Evolutionary conservation across 805 yeast species (phyloP), one percentile per base, ranked within the genome.

Genomic region (Saccharomycopsis vini): DNA sequence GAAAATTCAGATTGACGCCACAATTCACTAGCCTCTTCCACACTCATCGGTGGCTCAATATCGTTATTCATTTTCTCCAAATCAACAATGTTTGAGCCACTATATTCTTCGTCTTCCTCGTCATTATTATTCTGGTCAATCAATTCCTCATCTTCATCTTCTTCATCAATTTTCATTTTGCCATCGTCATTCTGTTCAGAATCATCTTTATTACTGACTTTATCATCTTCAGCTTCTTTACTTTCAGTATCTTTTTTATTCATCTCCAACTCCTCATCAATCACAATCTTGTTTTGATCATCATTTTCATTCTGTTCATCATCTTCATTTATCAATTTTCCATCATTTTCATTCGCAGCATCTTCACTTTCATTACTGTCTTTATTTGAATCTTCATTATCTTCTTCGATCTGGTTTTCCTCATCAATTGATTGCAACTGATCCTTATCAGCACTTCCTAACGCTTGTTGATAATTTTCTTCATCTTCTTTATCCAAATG

Each of bases 121-220:
- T 43, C 51, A 5, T 0, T 84, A 88, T 0, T 87, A 87, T 40
- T 90, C 97, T 1, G 98, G 98, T 3, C 98, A 92, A 59, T 76
- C 89, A n/a, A 80, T 92, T 2, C 95, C 97, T 4, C 98, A 92
- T 62, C 70, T 90, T 23, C 98, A 92, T 60, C 48, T 60, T 16
- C 57, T 57, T 5, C 52, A 34, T 16, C 15, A 15, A 6, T n/a
- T 24, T 9, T 36, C 40, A 3, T 30, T 36, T 13, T 55, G 59
- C 39, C 60, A 62, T 6, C n/a, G n/a, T 58, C 62, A 38, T 59
- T 61, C 13, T 55, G 56, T 3, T 53, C 54, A 3, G 39, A 52
- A 6, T 50, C 61, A 19, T 57, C 57, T 4, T 52, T 36, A 32
- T 62, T 66, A 19, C 53, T 52, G 31, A 58, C 60, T n/a, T 59